Evolutionary conservation across 1,284 basidiomycete genomes (phyloP).

Genomic region (Boletus holoroseus): DNA sequence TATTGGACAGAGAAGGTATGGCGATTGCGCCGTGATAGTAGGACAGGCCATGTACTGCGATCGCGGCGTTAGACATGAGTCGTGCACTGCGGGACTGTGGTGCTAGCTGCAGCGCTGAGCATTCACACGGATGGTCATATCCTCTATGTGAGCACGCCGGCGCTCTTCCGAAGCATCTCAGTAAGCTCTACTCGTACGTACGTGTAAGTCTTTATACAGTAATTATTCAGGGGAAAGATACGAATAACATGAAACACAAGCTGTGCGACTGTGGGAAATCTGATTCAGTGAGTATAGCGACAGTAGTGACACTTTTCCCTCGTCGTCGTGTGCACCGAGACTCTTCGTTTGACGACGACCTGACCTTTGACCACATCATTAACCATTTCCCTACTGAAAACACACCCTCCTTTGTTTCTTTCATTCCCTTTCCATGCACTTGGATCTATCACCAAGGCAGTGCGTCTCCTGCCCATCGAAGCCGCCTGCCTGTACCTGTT

Average conservation of each 20-base stretch:
- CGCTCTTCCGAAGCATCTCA: too few relatives aligned
- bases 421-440: conserved; percentile 45
- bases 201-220: not conserved
- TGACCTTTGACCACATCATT: conserved; percentile 8
- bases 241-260: not conserved
- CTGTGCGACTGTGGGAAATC: conserved; percentile 9
- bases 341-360: conserved; percentile 1
- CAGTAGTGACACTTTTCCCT: not conserved
- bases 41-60: conserved; percentile 57
- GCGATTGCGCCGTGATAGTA: conserved; percentile 50
- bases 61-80: conserved; percentile 6
- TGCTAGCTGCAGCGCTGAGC: too few relatives aligned
- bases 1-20: conserved; percentile 53
- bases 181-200: not conserved
- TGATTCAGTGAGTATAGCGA: not conserved
- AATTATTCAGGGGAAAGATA: not conserved
- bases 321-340: not conserved
- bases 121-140: not conserved
- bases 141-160: too few relatives aligned
- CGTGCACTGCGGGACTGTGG: not conserved
- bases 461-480: conserved; percentile 42
- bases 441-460: conserved; percentile 44
- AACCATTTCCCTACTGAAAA: conserved; percentile 1
- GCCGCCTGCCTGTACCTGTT: conserved; percentile 49
- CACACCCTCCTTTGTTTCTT: conserved; percentile 35